Percentiles rank a stretch among this genome's conserved stretches.
phyloP scores from a whole-genome alignment of 2,329 filamentous ascomycete genomes.

The Aspergillus persii region DNA sequence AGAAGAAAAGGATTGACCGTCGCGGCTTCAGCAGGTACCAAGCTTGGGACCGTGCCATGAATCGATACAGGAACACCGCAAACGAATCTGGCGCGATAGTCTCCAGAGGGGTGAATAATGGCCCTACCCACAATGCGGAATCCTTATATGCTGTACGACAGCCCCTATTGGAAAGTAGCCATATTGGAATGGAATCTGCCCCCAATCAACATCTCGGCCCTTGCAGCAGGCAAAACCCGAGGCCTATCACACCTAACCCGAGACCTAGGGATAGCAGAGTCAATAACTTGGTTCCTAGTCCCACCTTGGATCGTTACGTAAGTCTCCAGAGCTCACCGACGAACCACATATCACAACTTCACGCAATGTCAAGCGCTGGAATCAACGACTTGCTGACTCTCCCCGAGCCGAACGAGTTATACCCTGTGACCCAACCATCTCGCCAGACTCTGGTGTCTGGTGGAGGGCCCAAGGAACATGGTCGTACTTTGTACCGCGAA shows the following conservation, averaged over 20 bases:
- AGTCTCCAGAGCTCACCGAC: constrained; percentile 9
- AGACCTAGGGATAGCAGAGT: constrained; percentile 13
- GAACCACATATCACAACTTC: not conserved
- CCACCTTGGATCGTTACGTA: constrained; percentile 18
- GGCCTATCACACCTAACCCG: constrained; percentile 15
- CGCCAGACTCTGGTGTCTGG: constrained; percentile 21
- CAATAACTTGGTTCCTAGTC: constrained; percentile 8
- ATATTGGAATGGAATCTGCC: constrained; percentile 10
- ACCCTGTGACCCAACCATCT: constrained; percentile 17
- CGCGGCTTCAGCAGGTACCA: constrained; percentile 48
- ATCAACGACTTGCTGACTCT: constrained; percentile 23
- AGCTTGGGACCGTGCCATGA: constrained; percentile 46
- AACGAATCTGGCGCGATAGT: constrained; percentile 16
- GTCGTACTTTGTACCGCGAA: constrained; percentile 15
- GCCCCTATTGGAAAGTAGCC: constrained; percentile 16
- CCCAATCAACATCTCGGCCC: constrained; percentile 10
- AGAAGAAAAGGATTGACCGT: constrained; percentile 38
- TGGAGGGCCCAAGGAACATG: constrained; percentile 22
- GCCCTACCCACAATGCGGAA: constrained; percentile 14
- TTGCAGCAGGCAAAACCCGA: constrained; percentile 12
- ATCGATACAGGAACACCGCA: constrained; percentile 36
- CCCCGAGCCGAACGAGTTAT: constrained; percentile 23
- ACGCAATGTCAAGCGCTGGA: not conserved
- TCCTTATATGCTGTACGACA: constrained; percentile 20
- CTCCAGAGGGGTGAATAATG: constrained; percentile 11